phyloP scores from a whole-genome alignment of 2,329 filamentous ascomycete genomes.

The Remersonia thermophila region DNA sequence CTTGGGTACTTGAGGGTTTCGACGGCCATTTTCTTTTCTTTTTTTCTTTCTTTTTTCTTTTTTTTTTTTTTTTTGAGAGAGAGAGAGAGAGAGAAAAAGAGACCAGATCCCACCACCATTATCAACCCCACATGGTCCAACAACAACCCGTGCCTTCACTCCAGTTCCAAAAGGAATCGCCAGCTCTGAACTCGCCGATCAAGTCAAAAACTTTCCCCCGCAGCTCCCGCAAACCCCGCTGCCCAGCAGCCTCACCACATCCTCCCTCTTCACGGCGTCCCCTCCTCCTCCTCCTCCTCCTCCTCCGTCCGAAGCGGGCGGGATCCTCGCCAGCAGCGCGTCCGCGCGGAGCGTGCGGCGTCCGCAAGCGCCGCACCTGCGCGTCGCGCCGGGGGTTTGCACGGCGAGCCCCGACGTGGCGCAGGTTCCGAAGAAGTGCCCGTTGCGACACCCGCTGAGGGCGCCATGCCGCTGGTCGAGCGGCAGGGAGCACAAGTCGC shows the following conservation, averaged over 20 bases:
- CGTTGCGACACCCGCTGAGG: slow-evolving; percentile 21
- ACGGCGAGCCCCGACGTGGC: slow-evolving; percentile 43
- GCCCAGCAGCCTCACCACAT: slow-evolving; percentile 11
- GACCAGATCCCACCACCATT: too few species aligned
- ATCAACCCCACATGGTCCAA: too few species aligned
- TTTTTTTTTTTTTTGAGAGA: too few species aligned
- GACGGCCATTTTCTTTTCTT: too few species aligned
- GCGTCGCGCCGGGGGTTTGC: slow-evolving; percentile 39
- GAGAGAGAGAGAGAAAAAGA: too few species aligned
- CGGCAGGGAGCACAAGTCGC: slow-evolving; percentile 27
- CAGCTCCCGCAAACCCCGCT: slow-evolving; percentile 22
- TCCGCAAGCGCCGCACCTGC: slow-evolving; percentile 43
- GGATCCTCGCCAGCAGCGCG: slow-evolving; percentile 24
- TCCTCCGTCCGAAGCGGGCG: too few species aligned
- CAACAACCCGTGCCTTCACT: too few species aligned
- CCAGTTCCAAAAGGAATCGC: too few species aligned
- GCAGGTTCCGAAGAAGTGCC: slow-evolving; percentile 33
- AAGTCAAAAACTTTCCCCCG: slow-evolving; percentile 26
- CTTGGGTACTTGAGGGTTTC: too few species aligned
- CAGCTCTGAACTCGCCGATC: too few species aligned
- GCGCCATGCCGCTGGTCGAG: slow-evolving; percentile 4
- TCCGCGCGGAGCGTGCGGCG: slow-evolving; percentile 35
- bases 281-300: slow-evolving; percentile 9
- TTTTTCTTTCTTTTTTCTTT: too few species aligned
- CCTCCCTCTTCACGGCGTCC: slow-evolving; percentile 13